Base-by-base conservation (phyloP, 2,329 filamentous ascomycete genomes). In the Xylariomycetidae sp. region DNA sequence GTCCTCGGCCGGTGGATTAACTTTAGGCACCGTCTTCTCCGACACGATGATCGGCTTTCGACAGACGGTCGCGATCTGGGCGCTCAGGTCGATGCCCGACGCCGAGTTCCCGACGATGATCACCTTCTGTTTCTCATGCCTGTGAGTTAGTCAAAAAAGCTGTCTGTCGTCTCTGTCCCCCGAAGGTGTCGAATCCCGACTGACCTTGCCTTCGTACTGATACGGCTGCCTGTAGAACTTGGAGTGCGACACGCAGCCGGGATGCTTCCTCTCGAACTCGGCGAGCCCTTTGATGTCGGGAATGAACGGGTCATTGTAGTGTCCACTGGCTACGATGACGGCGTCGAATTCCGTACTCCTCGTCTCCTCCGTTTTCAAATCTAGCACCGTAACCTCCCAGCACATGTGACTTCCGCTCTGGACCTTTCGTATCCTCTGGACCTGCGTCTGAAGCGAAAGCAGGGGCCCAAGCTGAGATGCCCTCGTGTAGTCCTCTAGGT, bases 51-150 rank as follows among this genome's bases (percentile, higher is more conserved):
- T 54, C 3, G 74, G 76, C 0, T 58, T 59, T 40, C 66, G 57
- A 19, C 18, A 31, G 7, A 31, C 61, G 2, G 61, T 52, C 7
- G 67, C 69, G 18, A 88, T 77, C 44, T 88, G 84, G 1, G 63
- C 62, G 17, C 77, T 77, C 31, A 88, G 80, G 46, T 89, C 85
- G 20, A 31, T 31, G 3, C 29, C 85, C 0, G 82, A 87, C 0
- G 82, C 81, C 1, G 77, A 80, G 50, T 79, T 85, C 5, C 85
- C 85, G 0, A 88, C 72, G 0, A 88, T 69, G 5, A 63, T 52
- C 7, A 88, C 62, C 31, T 84, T 80, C 60, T 83, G 11, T 23
- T 23, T 23, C n/a, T n/a, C n/a, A n/a, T n/a, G n/a, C n/a, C n/a
- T n/a, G n/a, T n/a, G n/a, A n/a, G n/a, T n/a, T n/a, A n/a, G n/a